Percentiles rank a stretch among this genome's conserved stretches.
Evolutionary conservation across 176 grass and related monocot species (phyloP).

Genomic region (Lolium perenne): DNA sequence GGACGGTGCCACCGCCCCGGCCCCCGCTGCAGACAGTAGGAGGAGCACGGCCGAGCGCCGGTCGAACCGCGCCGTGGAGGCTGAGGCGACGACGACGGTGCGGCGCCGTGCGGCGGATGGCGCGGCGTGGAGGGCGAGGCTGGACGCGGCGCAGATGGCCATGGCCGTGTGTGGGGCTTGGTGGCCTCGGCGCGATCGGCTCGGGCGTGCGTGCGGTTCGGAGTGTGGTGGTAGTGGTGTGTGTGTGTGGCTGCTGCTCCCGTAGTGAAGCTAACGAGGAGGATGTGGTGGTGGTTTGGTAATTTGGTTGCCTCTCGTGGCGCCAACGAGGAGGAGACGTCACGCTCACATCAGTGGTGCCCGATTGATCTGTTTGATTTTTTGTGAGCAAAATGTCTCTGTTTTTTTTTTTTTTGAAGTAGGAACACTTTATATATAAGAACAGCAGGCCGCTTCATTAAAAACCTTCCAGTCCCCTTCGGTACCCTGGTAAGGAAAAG

Average conservation of each 20-base stretch:
- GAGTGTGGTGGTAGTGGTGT: neutral
- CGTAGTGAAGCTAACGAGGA: neutral
- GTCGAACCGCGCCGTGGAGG: constrained; percentile 40
- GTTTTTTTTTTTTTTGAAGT: too few relatives aligned
- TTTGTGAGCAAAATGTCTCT: neutral
- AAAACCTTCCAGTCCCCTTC: too few relatives aligned
- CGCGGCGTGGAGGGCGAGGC: constrained; percentile 44
- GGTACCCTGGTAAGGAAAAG: too few relatives aligned
- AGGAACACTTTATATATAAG: too few relatives aligned
- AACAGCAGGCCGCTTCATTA: too few relatives aligned
- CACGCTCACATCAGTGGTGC: neutral
- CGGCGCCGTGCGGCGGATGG: neutral
- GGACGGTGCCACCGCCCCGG: neutral
- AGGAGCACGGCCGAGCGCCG: constrained; percentile 66
- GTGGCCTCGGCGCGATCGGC: constrained; percentile 19
- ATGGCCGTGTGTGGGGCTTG: constrained; percentile 40
- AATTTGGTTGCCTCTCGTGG: neutral
- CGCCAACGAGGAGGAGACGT: constrained; percentile 21
- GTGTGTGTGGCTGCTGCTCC: constrained; percentile 32
- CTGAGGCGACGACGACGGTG: constrained; percentile 14
- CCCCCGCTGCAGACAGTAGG: constrained; percentile 52
- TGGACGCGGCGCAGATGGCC: constrained; percentile 53
- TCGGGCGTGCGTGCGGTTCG: neutral
- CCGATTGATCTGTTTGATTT: neutral
- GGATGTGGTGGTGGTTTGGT: constrained; percentile 42